Conservation (phyloP, 192 early-diverging fungal genomes). For the Coemansia sp. region DNA sequence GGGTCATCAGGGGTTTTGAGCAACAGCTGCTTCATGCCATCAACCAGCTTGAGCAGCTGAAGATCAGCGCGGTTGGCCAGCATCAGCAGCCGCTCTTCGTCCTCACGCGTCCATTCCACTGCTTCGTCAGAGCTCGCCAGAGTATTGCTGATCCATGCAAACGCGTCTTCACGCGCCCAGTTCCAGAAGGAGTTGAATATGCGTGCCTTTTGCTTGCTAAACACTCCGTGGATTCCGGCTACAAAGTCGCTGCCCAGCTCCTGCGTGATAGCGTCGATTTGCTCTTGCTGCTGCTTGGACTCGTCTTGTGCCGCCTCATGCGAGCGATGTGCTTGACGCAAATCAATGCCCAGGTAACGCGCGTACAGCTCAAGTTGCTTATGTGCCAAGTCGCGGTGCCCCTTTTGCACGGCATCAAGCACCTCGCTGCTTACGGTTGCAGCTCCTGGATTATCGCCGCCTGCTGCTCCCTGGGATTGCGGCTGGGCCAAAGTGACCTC, state of each 20-base stretch:
- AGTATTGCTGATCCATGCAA: conserved; percentile 66
- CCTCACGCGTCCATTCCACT: conserved; percentile 58
- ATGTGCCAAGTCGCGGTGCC: conserved; percentile 66
- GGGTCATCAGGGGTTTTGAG: conserved; percentile 55
- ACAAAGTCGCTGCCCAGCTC: conserved; percentile 88
- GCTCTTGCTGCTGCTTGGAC: conserved; percentile 58
- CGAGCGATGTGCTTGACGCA: conserved; percentile 69
- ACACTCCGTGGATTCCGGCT: conserved; percentile 78
- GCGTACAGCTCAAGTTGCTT: conserved; percentile 79
- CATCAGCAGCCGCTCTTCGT: conserved; percentile 19
- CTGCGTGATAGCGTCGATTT: conserved; percentile 71
- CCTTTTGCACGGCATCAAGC: conserved; percentile 71
- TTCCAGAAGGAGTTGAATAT: conserved; percentile 95
- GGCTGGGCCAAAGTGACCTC: conserved; percentile 55
- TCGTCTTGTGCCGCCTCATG: conserved; percentile 55
- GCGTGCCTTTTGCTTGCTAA: conserved; percentile 80
- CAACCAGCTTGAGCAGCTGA: conserved; percentile 49
- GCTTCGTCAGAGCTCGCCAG: conserved; percentile 73
- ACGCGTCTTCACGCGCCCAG: conserved; percentile 66
- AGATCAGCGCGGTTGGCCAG: conserved; percentile 72
- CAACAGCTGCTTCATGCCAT: conserved; percentile 73
- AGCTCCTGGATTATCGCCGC: not conserved
- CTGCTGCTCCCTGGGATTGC: not conserved
- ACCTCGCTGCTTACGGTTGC: conserved; percentile 81
- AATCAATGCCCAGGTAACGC: conserved; percentile 74